Evolutionary conservation across 129 eudicot genomes (phyloP).

Genomic region (Escallonia herrerae): DNA sequence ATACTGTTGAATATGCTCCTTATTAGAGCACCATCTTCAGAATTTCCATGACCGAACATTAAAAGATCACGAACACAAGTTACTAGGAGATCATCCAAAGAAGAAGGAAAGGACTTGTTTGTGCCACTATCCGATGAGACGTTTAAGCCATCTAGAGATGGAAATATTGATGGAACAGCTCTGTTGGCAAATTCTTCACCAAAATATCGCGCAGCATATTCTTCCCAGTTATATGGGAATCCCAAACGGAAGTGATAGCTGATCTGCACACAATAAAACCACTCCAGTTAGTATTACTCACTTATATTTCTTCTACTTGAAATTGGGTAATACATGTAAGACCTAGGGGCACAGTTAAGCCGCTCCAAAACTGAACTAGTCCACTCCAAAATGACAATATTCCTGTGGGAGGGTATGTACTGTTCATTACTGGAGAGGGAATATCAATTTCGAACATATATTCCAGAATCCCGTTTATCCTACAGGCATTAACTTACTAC

Average conservation of each 20-base stretch:
- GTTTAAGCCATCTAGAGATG: background rate
- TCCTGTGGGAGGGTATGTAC: too few species aligned
- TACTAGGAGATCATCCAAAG: constrained; percentile 33
- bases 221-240: constrained; percentile 67
- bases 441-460: too few species aligned
- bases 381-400: too few species aligned
- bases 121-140: background rate
- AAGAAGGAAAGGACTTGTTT: constrained; percentile 4
- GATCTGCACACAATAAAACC: constrained; percentile 31
- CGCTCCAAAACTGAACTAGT: too few species aligned
- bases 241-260: constrained; percentile 41
- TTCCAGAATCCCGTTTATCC: too few species aligned
- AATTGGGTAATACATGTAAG: too few species aligned
- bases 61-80: constrained; percentile 33
- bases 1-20: constrained; percentile 19
- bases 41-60: constrained; percentile 22
- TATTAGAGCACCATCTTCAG: constrained; percentile 15
- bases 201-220: constrained; percentile 21
- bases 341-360: too few species aligned
- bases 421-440: too few species aligned
- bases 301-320: too few species aligned
- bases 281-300: too few species aligned
- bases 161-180: constrained; percentile 1
- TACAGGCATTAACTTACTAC: too few species aligned
- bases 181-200: constrained; percentile 14